These are phyloP conservation scores for Linnemannia schmuckeri DNA, from an alignment of 192 early-diverging fungal species.

Conservation along the genomic window DNA sequence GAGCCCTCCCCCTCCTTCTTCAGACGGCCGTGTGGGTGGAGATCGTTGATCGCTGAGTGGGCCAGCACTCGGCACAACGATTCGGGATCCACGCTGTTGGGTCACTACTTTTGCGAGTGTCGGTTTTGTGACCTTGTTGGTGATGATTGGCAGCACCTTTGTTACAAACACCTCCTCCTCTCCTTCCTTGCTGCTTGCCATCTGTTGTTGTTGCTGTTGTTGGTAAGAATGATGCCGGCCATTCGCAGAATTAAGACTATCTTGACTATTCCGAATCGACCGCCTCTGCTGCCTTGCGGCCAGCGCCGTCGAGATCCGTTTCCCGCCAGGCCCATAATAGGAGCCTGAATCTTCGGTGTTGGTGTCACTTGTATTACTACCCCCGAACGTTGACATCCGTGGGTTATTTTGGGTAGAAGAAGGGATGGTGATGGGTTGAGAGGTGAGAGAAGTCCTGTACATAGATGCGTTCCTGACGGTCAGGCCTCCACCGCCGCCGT, in stretches of 20 bases:
- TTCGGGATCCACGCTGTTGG: conserved; percentile 27
- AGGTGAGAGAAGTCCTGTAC: conserved; percentile 15
- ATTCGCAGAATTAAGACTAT: conserved; percentile 21
- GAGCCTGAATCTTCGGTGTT: conserved; percentile 41
- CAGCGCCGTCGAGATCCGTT: conserved; percentile 29
- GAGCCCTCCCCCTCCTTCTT: conserved; percentile 12
- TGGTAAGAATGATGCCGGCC: not conserved
- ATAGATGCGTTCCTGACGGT: conserved; percentile 46
- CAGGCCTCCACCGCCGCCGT: not conserved
- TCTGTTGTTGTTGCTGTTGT: not conserved
- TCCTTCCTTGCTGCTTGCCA: not conserved
- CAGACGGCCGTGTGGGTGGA: not conserved
- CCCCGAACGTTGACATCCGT: conserved; percentile 28
- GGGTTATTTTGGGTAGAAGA: not conserved
- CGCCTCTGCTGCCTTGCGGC: conserved; percentile 44
- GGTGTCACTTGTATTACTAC: conserved; percentile 32
- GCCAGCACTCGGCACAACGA: conserved; percentile 10
- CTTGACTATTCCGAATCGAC: conserved; percentile 43
- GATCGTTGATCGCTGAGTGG: conserved; percentile 4
- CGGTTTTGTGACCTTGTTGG: conserved; percentile 44
- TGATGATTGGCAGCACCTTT: conserved; percentile 33
- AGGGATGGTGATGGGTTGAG: conserved; percentile 6
- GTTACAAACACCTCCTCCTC: conserved; percentile 25
- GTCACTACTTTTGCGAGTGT: conserved; percentile 37
- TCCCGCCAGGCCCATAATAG: conserved; percentile 14